Percentiles rank a stretch among this genome's conserved stretches.
Evolutionary conservation across 148 eudicot genomes (phyloP).

Genomic region (Chenopodium formosanum): DNA sequence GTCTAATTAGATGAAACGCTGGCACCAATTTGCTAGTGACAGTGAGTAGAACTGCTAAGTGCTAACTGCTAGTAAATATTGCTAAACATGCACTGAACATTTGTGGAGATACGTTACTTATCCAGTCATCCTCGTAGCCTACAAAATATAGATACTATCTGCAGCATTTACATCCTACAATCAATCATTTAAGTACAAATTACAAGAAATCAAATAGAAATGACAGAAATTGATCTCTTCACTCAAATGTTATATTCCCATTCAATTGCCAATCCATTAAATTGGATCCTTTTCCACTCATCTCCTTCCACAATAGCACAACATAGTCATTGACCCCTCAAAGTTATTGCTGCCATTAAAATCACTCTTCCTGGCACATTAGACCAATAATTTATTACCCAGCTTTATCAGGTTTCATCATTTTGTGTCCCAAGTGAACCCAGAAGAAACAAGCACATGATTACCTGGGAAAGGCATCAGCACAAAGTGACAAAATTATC

Average conservation of each 20-base stretch:
- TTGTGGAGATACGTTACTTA: background rate
- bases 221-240: background rate
- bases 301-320: background rate
- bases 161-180: background rate
- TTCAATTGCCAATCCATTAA: background rate
- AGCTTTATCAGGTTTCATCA: background rate
- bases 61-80: background rate
- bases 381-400: background rate
- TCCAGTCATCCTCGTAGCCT: background rate
- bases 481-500: too few relatives aligned
- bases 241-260: background rate
- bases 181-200: background rate
- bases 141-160: background rate
- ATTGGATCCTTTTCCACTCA: too few relatives aligned
- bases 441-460: background rate
- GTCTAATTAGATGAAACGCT: too few relatives aligned
- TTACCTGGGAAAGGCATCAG: too few relatives aligned
- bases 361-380: background rate
- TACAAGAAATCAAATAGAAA: background rate
- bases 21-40: too few relatives aligned
- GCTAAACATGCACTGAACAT: background rate
- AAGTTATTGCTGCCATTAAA: background rate
- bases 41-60: background rate
- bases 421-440: too few relatives aligned
- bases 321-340: background rate